These are phyloP conservation scores for Podospora pseudopauciseta DNA, from an alignment of 495 filamentous ascomycete species.

Conservation along the genomic window DNA sequence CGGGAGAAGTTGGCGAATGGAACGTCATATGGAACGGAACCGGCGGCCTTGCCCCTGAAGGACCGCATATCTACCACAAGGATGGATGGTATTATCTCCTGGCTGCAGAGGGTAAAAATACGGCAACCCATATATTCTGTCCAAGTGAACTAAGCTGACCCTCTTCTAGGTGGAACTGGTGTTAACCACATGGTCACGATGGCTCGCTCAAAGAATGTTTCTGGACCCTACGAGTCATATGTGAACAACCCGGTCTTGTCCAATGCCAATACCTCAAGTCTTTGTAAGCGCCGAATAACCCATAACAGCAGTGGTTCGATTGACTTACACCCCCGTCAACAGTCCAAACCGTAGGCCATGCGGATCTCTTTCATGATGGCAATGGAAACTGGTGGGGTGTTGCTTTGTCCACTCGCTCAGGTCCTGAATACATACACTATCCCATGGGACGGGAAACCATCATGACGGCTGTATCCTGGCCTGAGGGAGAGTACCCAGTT, in stretches of 20 bases:
- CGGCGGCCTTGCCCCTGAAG: slow-evolving; percentile 53
- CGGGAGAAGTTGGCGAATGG: slow-evolving; percentile 37
- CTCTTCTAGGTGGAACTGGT: slow-evolving; percentile 46
- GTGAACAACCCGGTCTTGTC: slow-evolving; percentile 54
- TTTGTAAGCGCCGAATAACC: slow-evolving; percentile 29
- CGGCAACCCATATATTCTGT: not conserved
- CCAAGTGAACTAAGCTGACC: not conserved
- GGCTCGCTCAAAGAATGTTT: slow-evolving; percentile 44
- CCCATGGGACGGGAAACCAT: slow-evolving; percentile 61
- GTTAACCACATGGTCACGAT: slow-evolving; percentile 53
- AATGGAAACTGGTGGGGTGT: slow-evolving; percentile 51
- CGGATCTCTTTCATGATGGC: slow-evolving; percentile 50
- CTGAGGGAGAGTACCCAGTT: slow-evolving; percentile 37
- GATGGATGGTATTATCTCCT: slow-evolving; percentile 64
- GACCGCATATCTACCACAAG: slow-evolving; percentile 61
- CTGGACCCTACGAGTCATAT: slow-evolving; percentile 55
- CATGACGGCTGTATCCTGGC: slow-evolving; percentile 53
- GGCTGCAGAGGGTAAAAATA: slow-evolving; percentile 49
- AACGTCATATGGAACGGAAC: slow-evolving; percentile 43
- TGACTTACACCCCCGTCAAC: not conserved
- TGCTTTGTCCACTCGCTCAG: slow-evolving; percentile 47
- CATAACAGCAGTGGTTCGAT: not conserved
- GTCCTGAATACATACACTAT: slow-evolving; percentile 45
- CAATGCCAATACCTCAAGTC: slow-evolving; percentile 47
- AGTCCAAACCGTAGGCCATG: slow-evolving; percentile 53